A percentile compares a stretch with the other conserved stretches of the same genome.
Conservation (phyloP, 148 eudicot species). For the Pouteria glomerata region DNA sequence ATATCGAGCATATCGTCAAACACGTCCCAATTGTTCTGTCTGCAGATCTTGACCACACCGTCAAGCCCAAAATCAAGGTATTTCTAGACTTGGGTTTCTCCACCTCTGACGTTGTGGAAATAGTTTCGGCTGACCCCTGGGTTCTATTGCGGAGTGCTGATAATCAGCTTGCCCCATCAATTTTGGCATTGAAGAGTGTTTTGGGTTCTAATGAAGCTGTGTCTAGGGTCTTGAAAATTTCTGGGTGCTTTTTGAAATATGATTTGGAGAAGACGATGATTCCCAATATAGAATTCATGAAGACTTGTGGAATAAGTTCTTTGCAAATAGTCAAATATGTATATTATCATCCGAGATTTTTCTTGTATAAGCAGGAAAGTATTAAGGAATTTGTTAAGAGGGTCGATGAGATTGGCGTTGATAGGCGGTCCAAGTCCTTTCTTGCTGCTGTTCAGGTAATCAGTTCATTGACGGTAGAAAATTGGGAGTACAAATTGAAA, state of each 20-base stretch:
- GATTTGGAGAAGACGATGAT: conserved; percentile 19
- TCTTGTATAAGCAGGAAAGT: conserved; percentile 9
- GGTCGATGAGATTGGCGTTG: conserved; percentile 24
- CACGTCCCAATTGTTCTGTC: conserved; percentile 6
- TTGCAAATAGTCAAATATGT: conserved; percentile 13
- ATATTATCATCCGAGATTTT: conserved; percentile 20
- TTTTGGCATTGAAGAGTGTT: conserved; percentile 18
- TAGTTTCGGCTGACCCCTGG: conserved; percentile 10
- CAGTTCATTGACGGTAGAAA: conserved; percentile 15
- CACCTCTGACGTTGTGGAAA: background rate
- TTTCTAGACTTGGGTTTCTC: background rate
- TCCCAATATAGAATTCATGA: conserved; percentile 21
- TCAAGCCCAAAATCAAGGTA: conserved; percentile 2
- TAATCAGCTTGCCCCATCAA: background rate
- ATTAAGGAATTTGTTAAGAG: conserved; percentile 18
- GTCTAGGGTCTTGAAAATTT: conserved; percentile 13
- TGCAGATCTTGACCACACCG: background rate
- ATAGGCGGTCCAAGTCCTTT: conserved; percentile 16
- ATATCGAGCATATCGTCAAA: conserved; percentile 14
- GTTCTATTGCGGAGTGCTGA: conserved; percentile 4
- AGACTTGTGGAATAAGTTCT: conserved; percentile 19
- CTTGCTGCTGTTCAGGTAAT: conserved; percentile 18
- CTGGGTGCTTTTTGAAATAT: conserved; percentile 15
- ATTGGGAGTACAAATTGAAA: conserved; percentile 22
- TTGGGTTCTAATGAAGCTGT: conserved; percentile 15